Evolutionary conservation across 2,329 filamentous ascomycete species (phyloP), one percentile per base, ranked within the genome.

Genomic region (Trichoderma gracile): DNA sequence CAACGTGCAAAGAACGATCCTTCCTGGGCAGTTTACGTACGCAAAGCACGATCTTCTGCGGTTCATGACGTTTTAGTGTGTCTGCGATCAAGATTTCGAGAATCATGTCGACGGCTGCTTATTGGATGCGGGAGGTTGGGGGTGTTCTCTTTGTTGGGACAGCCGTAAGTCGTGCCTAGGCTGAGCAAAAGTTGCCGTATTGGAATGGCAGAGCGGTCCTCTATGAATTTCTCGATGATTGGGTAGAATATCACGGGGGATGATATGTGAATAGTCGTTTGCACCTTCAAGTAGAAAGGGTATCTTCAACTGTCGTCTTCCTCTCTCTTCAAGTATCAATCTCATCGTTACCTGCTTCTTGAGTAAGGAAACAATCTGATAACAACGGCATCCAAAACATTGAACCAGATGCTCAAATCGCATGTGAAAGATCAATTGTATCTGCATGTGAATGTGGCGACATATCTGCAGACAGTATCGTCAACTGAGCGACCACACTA

Each of bases 391-490:
- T 23, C 7, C 3, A 5, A 12, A 40, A 15, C 5, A 25, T 3
- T 25, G 9, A 55, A n/a, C 9, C 14, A 27, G 1, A 19, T 15
- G 1, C 1, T 19, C 23, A 5, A 33, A 17, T 12, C 21, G 40
- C 25, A 45, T 52, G 38, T 33, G 40, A 53, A 17, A 33, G 38
- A 19, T 30, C 9, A 52, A 21, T 38, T 12, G 7, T 27, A 52
- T 52, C 49, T 40, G 58, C 58, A 61, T 61, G 58, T 61, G 58
- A 61, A 53, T 61, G 58, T 61, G 58, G 58, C 58, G n/a, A 61
- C 47, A 45, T 61, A n/a, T 53, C 33, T 45, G 14, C 40, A 45
- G 45, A 42, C 10, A 43, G 30, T 10, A 38, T 59, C 45, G 25
- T 17, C 47, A 53, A 19, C 21, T 61, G 33, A 19, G 23, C 47